Percentiles rank a stretch among this genome's conserved stretches.
Evolutionary conservation across 352 stramenopile species (phyloP).

Genomic region (Phytophthora hibernalis): DNA sequence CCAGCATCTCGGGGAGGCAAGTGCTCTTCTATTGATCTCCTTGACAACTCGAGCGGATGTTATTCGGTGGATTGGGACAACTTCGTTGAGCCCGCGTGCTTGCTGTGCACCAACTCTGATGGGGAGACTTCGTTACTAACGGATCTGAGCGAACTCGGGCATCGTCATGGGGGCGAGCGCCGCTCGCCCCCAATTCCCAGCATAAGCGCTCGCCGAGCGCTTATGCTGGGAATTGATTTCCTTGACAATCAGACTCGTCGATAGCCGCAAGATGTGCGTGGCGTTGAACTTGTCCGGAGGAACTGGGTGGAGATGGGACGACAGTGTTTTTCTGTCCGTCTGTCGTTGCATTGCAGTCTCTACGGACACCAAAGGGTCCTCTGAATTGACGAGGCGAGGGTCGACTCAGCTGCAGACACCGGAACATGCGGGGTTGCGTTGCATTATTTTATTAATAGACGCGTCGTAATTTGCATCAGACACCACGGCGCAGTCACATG

Average conservation of each 20-base stretch:
- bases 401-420: constrained; percentile 5
- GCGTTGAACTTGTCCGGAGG: constrained; percentile 20
- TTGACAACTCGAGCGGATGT: constrained; percentile 1
- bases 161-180: not conserved
- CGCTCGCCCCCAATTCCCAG: too few species aligned
- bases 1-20: constrained; percentile 14
- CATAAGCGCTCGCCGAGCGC: too few species aligned
- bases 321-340: constrained; percentile 21
- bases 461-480: constrained; percentile 1
- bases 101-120: constrained; percentile 19
- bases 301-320: constrained; percentile 10
- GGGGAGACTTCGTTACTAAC: constrained; percentile 19
- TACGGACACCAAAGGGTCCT: constrained; percentile 15
- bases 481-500: not conserved
- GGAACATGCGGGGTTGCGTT: constrained; percentile 10
- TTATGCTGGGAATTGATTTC: constrained; percentile 1
- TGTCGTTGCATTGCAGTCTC: constrained; percentile 33
- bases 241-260: constrained; percentile 7
- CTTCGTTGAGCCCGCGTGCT: constrained; percentile 23
- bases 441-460: too few species aligned
- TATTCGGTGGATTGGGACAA: not conserved
- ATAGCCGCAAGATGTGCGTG: not conserved
- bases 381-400: constrained; percentile 3
- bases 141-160: not conserved
- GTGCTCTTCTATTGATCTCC: constrained; percentile 17